Base-by-base conservation (phyloP, 441 rosid genomes). In the Corymbia citriodora region DNA sequence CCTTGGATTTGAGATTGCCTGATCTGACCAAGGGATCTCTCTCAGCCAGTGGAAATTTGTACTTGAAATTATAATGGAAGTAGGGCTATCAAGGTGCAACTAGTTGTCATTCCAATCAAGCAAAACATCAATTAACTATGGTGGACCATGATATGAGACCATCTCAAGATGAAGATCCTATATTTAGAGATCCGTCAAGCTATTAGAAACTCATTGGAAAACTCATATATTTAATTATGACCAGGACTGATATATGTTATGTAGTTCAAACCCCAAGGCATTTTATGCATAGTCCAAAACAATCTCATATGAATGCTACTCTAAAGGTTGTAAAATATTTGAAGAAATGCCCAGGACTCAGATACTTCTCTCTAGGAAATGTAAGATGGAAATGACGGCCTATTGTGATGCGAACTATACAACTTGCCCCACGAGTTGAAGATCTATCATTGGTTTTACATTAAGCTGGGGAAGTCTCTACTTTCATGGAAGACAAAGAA, bases 51-150 rank as follows among this genome's bases (percentile, higher is more conserved):
- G 7, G 1, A 63, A 63, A 63, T 63, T 63, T 29, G 12, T 63
- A 29, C 0, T 63, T 0, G 13, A 63, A 12, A 27, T 63, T n/a
- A 29, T 63, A 27, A 27, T 6, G 6, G 0, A 63, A 63, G 14
- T 0, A 1, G 4, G 70, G 27, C 8, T n/a, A 27, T 29, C 63
- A 11, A 15, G 70, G 27, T 0, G 70, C 31, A 63, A 63, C 17
- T 0, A 0, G 1, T 2, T 61, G 0, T 61, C 27, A 61, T 61
- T 27, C 31, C 70, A 29, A 27, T 61, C 12, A 0, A 15, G 16
- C 29, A 61, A n/a, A 61, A 61, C 61, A 57, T 57, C 61, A 57
- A 57, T 57, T 57, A 57, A 57, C 27, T 57, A 57, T 0, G 6
- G 12, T 1, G 9, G 1, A 57, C 19, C 5, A 57, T 21, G 27